Base-by-base conservation (phyloP, 768 basidiomycete genomes). In the Boletus fagicola region DNA sequence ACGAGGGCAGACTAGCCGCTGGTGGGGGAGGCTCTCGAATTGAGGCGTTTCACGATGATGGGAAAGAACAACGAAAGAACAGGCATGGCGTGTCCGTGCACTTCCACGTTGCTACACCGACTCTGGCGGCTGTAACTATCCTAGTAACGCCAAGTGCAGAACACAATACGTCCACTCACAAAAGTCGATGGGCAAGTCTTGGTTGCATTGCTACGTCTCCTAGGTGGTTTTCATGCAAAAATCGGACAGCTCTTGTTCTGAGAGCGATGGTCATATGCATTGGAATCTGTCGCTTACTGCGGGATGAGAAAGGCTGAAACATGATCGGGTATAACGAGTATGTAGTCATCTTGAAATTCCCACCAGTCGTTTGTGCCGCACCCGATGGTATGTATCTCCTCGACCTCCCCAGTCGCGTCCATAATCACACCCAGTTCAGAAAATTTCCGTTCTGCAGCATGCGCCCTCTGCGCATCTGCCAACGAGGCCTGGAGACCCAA, bases 381-480 rank as follows among this genome's bases (percentile, higher is more conserved):
- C n/a, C 26, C 36, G 49, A 64, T 69, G 60, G 60, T 64, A 54
- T 51, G 53, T 40, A 7, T 51, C 28, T 63, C 33, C 36, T 24
- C 9, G 18, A n/a, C n/a, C 20, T 45, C 26, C 28, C 22, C 20
- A 16, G 28, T 42, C 40, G 28, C 18, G 15, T 50, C 57, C 43
- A 24, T 51, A 42, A 42, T 62, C 57, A 60, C 40, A 43, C 20
- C 39, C 16, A 12, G 38, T 40, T 12, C 54, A 93, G 92, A 92
- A 90, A 87, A 90, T 94, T 44, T 85, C 84, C 26, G 90, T 93
- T 30, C 79, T 94, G 2, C 90, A 94, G 66, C 92, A 92, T 83
- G 87, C 86, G 15, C 87, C 86, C 4, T 81, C 87, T 31, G 73
- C 77, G 1, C 89, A 93, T 74, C 75, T 93, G 5, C 90, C 93